Base-by-base conservation (phyloP, 306 rosid genomes). In the Cicer judaicum region DNA sequence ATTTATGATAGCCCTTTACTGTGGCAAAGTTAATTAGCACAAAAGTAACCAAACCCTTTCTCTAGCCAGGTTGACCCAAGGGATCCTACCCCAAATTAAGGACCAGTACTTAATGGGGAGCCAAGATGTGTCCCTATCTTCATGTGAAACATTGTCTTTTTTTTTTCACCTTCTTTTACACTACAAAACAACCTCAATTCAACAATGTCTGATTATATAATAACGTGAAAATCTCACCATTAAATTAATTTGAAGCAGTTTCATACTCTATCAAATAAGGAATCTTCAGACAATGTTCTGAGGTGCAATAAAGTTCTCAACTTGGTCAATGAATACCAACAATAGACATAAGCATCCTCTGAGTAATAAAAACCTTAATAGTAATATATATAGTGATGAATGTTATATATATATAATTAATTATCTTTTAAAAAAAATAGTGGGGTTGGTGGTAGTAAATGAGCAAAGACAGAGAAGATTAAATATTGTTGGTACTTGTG, bases 401-500 rank as follows among this genome's bases (percentile, higher is more conserved):
- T 3, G 34, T 29, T 29, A 29, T 29, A 29, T 29, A 29, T 29
- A 29, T 29, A 14, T 48, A 60, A 59, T 34, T 29, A 29, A 42
- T 46, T 76, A 64, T 61, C 78, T 82, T 68, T 49, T 70, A 53
- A 66, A 44, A 19, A 7, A 66, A 8, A 6, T 10, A 48, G 77
- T 61, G 43, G 55, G 70, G 82, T 52, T 57, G 82, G 72, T 77
- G 72, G 72, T 49, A 57, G 78, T 81, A 64, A 77, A 59, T 8
- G 40, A 65, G 8, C 10, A 52, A 48, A 21, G 14, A 57, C 40
- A 65, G 8, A 52, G 34, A 24, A 24, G 10, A 65, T 47, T 16
- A 11, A 50, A 43, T 76, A 52, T n/a, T 84, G 84, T 7, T 84
- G 85, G 84, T 87, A 78, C 82, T 87, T 80, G 41, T 82, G 91